A percentile compares a stretch with the other conserved stretches of the same genome.
These are phyloP conservation scores for Penicillium sp. DNA, from an alignment of 2,329 filamentous ascomycete genomes.

Conservation along the genomic window DNA sequence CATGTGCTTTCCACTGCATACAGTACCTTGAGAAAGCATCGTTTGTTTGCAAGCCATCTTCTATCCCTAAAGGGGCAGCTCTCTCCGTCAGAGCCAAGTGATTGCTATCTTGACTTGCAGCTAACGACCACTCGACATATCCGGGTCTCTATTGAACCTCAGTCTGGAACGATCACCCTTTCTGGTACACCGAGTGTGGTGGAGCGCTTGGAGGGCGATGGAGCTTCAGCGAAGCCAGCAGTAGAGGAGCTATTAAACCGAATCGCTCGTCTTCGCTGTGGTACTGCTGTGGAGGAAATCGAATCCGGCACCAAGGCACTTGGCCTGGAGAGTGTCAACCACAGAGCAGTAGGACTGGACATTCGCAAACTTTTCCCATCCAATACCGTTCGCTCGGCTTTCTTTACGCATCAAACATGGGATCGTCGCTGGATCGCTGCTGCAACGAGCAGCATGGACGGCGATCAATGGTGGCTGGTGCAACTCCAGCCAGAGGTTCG, in stretches of 20 bases:
- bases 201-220: slow-evolving; percentile 62
- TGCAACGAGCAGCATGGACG: slow-evolving; percentile 69
- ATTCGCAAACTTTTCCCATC: slow-evolving; percentile 65
- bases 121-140: slow-evolving; percentile 66
- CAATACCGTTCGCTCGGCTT: slow-evolving; percentile 65
- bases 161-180: slow-evolving; percentile 75
- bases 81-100: slow-evolving; percentile 64
- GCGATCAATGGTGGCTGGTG: slow-evolving; percentile 79
- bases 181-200: slow-evolving; percentile 64
- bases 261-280: slow-evolving; percentile 44
- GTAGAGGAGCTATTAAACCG: slow-evolving; percentile 46
- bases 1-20: slow-evolving; percentile 71
- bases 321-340: slow-evolving; percentile 44
- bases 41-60: slow-evolving; percentile 64
- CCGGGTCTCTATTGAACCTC: slow-evolving; percentile 71
- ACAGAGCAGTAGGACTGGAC: slow-evolving; percentile 43
- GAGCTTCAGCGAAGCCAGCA: slow-evolving; percentile 60
- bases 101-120: slow-evolving; percentile 70
- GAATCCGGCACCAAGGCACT: slow-evolving; percentile 41
- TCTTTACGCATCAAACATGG: slow-evolving; percentile 58
- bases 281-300: slow-evolving; percentile 46
- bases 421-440: slow-evolving; percentile 75
- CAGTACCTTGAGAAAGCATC: slow-evolving; percentile 60
- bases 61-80: slow-evolving; percentile 62
- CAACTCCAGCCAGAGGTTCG: slow-evolving; percentile 33